Base-by-base conservation (phyloP, 345 rosid species). In the Aurinia saxatilis region DNA sequence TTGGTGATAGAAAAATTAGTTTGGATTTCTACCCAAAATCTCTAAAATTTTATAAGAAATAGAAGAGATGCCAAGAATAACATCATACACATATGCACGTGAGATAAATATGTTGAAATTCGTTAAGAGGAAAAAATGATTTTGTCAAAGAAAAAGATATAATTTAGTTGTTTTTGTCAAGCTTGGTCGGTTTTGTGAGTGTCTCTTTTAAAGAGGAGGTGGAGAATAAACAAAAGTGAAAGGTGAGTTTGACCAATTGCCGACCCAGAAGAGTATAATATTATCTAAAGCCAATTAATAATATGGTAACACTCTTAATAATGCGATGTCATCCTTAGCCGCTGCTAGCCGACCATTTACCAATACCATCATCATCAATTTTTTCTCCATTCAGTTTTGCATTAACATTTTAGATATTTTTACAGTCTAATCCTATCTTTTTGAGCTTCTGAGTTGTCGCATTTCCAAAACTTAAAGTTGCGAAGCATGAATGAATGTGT, bases 281-380 rank as follows among this genome's bases (percentile, higher is more conserved):
- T 27, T 27, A 27, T 27, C 30, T 27, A 2, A 27, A 5, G 2
- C 30, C 47, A 61, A 48, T 47, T 18, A 60, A 45, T 42, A 33
- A 46, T 54, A 54, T 54, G 50, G 23, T 48, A 39, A 63, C n/a
- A n/a, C 50, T 47, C 64, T 63, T 23, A 27, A 27, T 27, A 27
- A 10, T 55, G 11, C 29, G 65, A 63, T 56, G 49, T 63, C 44
- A 56, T 63, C 74, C 69, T 31, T 56, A 55, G 68, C 74, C 74
- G 64, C 64, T 23, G 53, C 39, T 63, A 63, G 65, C 74, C 74
- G 74, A 70, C 74, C 67, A 69, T 60, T 23, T 27, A 49, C 11
- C 39, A 51, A 10, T 23, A 13, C 40, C 36, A 60, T 34, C n/a
- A 21, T 21, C 67, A 41, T 17, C 53, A 42, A 13, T 1, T 6